Evolutionary conservation across 495 filamentous ascomycete species (phyloP).

Genomic region (Neurospora sp.): DNA sequence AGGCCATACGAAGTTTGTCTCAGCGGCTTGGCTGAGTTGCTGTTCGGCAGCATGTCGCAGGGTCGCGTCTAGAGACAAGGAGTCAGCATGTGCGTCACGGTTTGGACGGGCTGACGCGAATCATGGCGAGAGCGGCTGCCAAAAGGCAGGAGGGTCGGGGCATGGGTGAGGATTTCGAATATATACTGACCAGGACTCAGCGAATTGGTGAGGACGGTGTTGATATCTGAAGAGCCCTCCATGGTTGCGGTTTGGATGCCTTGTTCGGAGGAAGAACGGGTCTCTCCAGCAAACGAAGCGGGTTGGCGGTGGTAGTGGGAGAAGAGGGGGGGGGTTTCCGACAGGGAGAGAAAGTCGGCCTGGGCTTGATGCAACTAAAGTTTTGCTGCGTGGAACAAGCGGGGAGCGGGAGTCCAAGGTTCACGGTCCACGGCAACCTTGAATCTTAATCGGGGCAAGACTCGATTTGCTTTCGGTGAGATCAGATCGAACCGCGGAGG

Average conservation of each 20-base stretch:
- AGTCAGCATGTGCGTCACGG: conserved; percentile 11
- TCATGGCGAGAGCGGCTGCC: conserved; percentile 2
- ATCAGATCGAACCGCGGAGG: neutral
- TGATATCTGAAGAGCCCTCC: conserved; percentile 43
- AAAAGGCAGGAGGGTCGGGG: conserved; percentile 1
- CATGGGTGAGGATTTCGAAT: conserved; percentile 3
- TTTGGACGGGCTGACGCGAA: conserved; percentile 10
- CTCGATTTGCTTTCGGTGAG: neutral
- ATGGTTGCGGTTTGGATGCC: conserved; percentile 26
- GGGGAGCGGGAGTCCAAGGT: conserved; percentile 19
- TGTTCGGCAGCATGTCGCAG: conserved; percentile 85
- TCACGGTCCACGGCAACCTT: conserved; percentile 9
- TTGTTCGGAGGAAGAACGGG: conserved; percentile 3
- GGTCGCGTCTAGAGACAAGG: conserved; percentile 56
- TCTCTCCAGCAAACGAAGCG: conserved; percentile 6
- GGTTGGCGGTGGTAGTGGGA: conserved; percentile 10
- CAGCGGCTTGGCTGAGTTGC: conserved; percentile 84
- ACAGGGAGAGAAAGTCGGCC: conserved; percentile 17
- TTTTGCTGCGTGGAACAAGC: conserved; percentile 26
- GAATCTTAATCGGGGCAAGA: neutral
- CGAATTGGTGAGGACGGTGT: conserved; percentile 75
- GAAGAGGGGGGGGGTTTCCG: conserved; percentile 18
- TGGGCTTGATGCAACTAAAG: conserved; percentile 21
- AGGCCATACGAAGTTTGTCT: conserved; percentile 82
- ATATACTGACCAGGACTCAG: conserved; percentile 68